phyloP scores from a whole-genome alignment of 2,329 filamentous ascomycete species.

The Metarhizium humberi region DNA sequence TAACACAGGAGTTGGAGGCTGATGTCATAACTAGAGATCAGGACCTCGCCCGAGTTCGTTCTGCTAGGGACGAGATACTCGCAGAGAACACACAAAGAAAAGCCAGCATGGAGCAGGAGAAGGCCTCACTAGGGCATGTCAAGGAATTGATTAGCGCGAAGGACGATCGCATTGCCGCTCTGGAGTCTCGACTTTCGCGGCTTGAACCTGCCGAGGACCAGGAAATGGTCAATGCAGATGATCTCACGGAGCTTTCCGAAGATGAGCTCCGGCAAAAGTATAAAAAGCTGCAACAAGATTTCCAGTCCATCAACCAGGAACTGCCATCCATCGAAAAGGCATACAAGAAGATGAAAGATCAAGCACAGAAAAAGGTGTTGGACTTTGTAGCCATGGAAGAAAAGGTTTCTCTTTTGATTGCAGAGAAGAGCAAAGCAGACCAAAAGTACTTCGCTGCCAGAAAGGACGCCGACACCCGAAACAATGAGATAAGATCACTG shows the following conservation, averaged over 20 bases:
- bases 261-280: slow-evolving; percentile 70
- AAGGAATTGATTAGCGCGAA: slow-evolving; percentile 73
- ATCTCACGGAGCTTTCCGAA: slow-evolving; percentile 48
- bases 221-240: slow-evolving; percentile 32
- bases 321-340: slow-evolving; percentile 82
- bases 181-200: slow-evolving; percentile 77
- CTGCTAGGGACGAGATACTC: slow-evolving; percentile 73
- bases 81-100: slow-evolving; percentile 77
- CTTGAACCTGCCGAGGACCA: slow-evolving; percentile 43
- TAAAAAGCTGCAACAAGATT: slow-evolving; percentile 67
- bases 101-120: slow-evolving; percentile 67
- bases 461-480: slow-evolving; percentile 82
- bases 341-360: slow-evolving; percentile 77
- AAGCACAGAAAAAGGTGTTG: slow-evolving; percentile 79
- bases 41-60: slow-evolving; percentile 77
- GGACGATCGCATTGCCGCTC: slow-evolving; percentile 67
- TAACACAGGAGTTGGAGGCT: slow-evolving; percentile 69
- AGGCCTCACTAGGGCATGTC: slow-evolving; percentile 59
- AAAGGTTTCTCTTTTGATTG: slow-evolving; percentile 60
- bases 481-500: slow-evolving; percentile 69
- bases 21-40: slow-evolving; percentile 73
- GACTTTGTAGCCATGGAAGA: slow-evolving; percentile 72
- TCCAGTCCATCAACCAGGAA: slow-evolving; percentile 77
- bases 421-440: slow-evolving; percentile 92
- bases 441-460: slow-evolving; percentile 96